phyloP scores from a whole-genome alignment of 805 yeast species.

The Wickerhamiella sorbophila region DNA sequence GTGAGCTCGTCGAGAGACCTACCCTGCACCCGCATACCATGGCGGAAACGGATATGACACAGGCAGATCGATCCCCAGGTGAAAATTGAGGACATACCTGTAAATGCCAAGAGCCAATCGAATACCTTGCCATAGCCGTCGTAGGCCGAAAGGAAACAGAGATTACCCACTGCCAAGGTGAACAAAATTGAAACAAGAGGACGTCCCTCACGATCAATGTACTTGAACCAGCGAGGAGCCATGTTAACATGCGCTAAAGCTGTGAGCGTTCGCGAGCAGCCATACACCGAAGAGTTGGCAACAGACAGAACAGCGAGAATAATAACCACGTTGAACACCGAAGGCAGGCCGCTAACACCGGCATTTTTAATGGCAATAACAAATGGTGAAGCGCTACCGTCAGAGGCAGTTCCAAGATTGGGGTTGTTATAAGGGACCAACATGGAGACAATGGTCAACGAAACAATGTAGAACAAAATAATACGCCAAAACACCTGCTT shows the following conservation, averaged over 20 bases:
- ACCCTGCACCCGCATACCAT: conserved; percentile 39
- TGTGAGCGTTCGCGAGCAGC: conserved; percentile 50
- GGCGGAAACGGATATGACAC: conserved; percentile 49
- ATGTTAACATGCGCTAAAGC: conserved; percentile 51
- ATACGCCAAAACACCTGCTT: conserved; percentile 76
- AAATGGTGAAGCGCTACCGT: conserved; percentile 62
- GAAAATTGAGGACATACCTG: conserved; percentile 48
- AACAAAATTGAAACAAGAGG: conserved; percentile 44
- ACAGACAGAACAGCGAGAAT: conserved; percentile 54
- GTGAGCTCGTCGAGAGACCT: conserved; percentile 45
- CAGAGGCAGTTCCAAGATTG: conserved; percentile 33
- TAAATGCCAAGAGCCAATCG: conserved; percentile 48
- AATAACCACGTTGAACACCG: conserved; percentile 54
- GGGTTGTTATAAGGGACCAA: conserved; percentile 45
- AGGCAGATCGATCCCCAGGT: conserved; percentile 50
- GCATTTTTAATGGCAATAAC: conserved; percentile 56
- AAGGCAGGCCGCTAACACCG: conserved; percentile 50
- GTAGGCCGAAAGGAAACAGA: conserved; percentile 45
- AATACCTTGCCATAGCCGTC: conserved; percentile 40
- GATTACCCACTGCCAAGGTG: conserved; percentile 39
- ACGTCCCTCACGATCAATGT: conserved; percentile 53
- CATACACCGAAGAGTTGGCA: conserved; percentile 59
- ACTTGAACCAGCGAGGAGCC: conserved; percentile 43
- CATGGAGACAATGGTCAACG: conserved; percentile 41
- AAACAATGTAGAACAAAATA: conserved; percentile 43